Evolutionary conservation across 1,139 yeast genomes (phyloP), one percentile per base, ranked within the genome.

Genomic region (Pichia sp.): DNA sequence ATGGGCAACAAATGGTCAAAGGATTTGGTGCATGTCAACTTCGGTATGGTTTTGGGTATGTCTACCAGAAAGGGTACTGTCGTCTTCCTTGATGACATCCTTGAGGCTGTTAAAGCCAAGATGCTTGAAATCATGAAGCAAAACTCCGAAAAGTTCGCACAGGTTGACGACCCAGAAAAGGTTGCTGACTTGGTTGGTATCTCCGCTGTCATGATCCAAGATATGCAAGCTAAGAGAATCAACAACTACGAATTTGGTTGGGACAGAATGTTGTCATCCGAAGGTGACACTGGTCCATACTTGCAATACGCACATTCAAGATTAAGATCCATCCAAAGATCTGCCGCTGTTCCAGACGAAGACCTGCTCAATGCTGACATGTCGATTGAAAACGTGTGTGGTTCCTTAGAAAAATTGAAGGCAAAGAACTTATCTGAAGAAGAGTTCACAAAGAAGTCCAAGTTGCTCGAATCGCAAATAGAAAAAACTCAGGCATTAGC

Each of bases 201-300:
- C 58, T 87, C 97, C 46, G 98, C 99, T 12, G 96, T 95, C 58
- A 92, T 95, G 97, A 88, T 95, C 68, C 99, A 95, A 77, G 99
- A 95, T 73, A 91, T 93, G 97, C 96, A 90, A 75, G 87, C 97
- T 60, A 95, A 95, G 78, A 87, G 99, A 75, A 83, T 92, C 73
- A 91, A 93, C 78, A 92, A 93, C 75, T 95, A 95, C 75, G 91
- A 86, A 66, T 95, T 95, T 75, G 89, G 91, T 74, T 93, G 99
- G 99, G 92, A 88, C 67, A 88, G 99, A 78, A 93, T 93, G 98
- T 80, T 89, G 51, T 90, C 97, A 6, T 92, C 95, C 64, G 99
- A 93, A 78, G 99, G 99, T 74, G 99, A 93, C 73, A 93, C 99
- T 58, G 99, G 99, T 70, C 99, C 99, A 59, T 93, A 95, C 76